A percentile compares a stretch with the other conserved stretches of the same genome.
Evolutionary conservation across 2,329 filamentous ascomycete species (phyloP).

Genomic region (Epichloe sylvatica): DNA sequence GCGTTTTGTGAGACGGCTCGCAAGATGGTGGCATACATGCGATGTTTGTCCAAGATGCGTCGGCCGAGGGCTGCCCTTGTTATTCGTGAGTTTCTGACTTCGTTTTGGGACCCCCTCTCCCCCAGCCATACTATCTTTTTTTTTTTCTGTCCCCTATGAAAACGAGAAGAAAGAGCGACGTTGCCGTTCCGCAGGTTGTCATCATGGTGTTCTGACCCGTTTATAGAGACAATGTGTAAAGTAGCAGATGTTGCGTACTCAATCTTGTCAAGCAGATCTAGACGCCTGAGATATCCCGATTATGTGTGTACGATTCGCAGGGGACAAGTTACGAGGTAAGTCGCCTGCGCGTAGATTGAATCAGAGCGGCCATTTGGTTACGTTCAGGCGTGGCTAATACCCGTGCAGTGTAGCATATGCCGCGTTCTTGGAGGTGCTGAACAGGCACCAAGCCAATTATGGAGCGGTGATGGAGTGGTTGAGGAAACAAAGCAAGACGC

Average conservation of each 20-base stretch:
- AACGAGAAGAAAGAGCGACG: too few relatives aligned
- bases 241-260: conserved; percentile 50
- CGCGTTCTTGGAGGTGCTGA: conserved; percentile 57
- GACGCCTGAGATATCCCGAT: conserved; percentile 29
- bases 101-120: background rate
- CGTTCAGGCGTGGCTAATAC: background rate
- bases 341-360: background rate
- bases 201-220: background rate
- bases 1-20: conserved; percentile 65
- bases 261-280: conserved; percentile 44
- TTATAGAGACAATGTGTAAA: conserved; percentile 47
- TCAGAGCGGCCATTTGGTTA: background rate
- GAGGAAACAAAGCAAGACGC: conserved; percentile 26
- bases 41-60: conserved; percentile 41
- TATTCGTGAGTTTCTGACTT: conserved; percentile 36
- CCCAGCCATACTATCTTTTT: too few relatives aligned
- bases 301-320: conserved; percentile 48
- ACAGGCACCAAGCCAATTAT: conserved; percentile 58
- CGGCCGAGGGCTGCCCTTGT: conserved; percentile 48
- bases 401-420: conserved; percentile 46
- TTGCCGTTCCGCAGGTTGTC: too few relatives aligned
- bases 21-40: conserved; percentile 53
- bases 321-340: conserved; percentile 48
- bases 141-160: background rate
- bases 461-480: conserved; percentile 54